Evolutionary conservation across 805 yeast species (phyloP), one percentile per base, ranked within the genome.

Genomic region (Spathaspora hagerdaliae): DNA sequence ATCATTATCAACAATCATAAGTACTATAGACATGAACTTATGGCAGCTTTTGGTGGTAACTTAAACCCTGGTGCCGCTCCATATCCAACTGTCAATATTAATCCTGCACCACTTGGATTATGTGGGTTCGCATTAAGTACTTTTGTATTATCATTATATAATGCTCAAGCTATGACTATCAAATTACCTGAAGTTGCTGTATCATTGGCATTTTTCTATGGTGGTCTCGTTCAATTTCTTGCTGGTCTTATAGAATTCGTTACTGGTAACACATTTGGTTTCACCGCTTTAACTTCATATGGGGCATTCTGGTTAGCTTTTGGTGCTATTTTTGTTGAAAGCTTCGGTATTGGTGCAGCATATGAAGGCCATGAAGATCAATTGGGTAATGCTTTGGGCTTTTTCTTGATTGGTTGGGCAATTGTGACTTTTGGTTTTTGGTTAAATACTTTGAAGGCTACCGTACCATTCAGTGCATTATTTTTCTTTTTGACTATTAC

Each of bases 271-370:
- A 78, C 85, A 14, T 83, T 83, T 65, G 87, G 83, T 65, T 84
- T 81, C 47, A 75, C 82, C 9, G 85, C 86, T 2, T 67, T 83
- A 44, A 59, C 76, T 39, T 77, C 83, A 4, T 82, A 72, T 52
- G 90, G 90, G 41, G 85, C 83, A 2, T 85, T 83, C 61, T 84
- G 90, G 90, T 58, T 82, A 55, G 65, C 83, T 24, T 85, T 65
- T 55, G 84, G 79, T 31, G 83, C 87, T 2, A 73, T 85, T 39
- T 62, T 75, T 50, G 67, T 83, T 35, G 74, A 74, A 11, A 74
- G 80, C 57, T 85, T 84, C 61, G 85, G 86, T 31, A 79, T 84
- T 46, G 64, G 61, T 27, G 67, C 62, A 3, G 82, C 88, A 12
- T 83, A 81, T 53, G 57, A 50, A 27, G 51, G 50, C n/a, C 59